Evolutionary conservation across 2,329 filamentous ascomycete species (phyloP), one percentile per base, ranked within the genome.

Genomic region (Penicillium glabrum): DNA sequence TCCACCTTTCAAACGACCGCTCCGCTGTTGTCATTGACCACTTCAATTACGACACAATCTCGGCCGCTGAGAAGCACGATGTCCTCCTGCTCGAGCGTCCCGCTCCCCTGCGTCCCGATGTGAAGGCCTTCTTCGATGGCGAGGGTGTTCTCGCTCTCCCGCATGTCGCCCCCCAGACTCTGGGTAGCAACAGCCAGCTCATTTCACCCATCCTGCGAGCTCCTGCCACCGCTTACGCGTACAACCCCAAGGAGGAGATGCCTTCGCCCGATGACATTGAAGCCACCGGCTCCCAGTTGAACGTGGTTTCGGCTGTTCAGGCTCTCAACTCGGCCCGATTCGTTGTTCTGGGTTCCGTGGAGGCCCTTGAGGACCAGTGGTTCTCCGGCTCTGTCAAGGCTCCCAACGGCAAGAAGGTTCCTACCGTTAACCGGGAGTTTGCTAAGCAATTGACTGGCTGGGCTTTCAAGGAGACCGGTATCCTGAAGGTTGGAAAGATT

Each of bases 401-500:
- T 8, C 73, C 79, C 13, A 73, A 67, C 47, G 80, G 79, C 55
- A 86, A 86, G 70, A 78, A 82, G 60, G 79, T 83, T 44, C 83
- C 84, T 72, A 89, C 90, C 13, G 84, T 83, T 65, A 99, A 99
- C 79, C 84, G 86, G 67, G 90, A 90, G 53, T 98, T 99, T 70
- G 89, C 90, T 21, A 88, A 89, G 77, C 86, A 89, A 69, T 75
- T 99, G 55, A 88, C 89, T n/a, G 89, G 85, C n/a, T 99, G 95
- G 95, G 86, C 93, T 0, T 99, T 99, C 82, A 88, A 96, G 78
- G 95, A 99, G 80, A 85, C 88, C 53, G 95, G 95, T 66, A 91
- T 99, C 11, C 74, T 99, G 66, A 89, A 89, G 67, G 90, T 96
- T 67, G 91, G 91, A 72, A 85, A 83, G 68, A 83, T 98, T 62